These are phyloP conservation scores for Colletotrichum sp. DNA, from an alignment of 2,329 filamentous ascomycete species.

Conservation along the genomic window DNA sequence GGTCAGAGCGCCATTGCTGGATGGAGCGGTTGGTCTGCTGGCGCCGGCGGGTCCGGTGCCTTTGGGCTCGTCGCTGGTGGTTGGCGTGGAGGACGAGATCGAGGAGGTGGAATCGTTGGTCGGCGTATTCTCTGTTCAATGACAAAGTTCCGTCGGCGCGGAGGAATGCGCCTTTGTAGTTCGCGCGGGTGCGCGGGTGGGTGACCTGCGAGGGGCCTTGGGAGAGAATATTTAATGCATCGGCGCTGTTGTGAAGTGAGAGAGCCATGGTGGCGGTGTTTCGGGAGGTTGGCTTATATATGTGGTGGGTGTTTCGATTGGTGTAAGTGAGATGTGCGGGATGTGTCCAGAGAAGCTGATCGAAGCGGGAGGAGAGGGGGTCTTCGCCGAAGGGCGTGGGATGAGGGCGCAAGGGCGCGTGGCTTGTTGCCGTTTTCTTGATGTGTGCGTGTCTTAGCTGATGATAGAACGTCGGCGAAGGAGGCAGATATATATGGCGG, in stretches of 20 bases:
- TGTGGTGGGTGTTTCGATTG: background rate
- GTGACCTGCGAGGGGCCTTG: slow-evolving; percentile 1
- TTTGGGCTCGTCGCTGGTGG: background rate
- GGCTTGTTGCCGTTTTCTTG: background rate
- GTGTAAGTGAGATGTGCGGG: background rate
- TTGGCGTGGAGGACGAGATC: slow-evolving; percentile 9
- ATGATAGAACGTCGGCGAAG: background rate
- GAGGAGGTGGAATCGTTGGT: slow-evolving; percentile 2
- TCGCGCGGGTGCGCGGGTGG: background rate
- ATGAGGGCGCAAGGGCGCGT: background rate
- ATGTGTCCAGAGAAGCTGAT: background rate
- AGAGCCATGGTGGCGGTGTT: background rate
- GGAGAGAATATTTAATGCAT: slow-evolving; percentile 4
- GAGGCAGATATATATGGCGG: background rate
- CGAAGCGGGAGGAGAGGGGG: background rate
- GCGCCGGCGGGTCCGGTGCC: background rate
- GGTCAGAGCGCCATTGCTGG: background rate
- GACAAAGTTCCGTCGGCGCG: background rate
- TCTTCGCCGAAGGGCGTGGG: background rate
- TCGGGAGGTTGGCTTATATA: background rate
- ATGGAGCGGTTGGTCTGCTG: background rate
- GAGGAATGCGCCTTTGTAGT: slow-evolving; percentile 4
- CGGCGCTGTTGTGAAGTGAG: background rate
- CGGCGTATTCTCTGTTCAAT: background rate
- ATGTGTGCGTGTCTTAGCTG: background rate